Percentiles rank a stretch among this genome's conserved stretches.
phyloP scores from a whole-genome alignment of 208 protist species.

The Trypanosoma boissoni region DNA sequence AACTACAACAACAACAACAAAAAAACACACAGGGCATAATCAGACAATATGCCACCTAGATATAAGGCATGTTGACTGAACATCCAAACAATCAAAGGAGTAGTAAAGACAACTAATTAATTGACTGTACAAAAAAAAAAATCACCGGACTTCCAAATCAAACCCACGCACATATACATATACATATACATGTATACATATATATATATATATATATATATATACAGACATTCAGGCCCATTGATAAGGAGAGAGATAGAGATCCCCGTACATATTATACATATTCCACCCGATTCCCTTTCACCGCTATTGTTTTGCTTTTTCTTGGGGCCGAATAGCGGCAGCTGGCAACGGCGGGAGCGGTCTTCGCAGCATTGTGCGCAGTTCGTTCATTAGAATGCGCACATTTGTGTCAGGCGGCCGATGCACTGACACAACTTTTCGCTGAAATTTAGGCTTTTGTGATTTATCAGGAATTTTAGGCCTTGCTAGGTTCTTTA shows the following conservation, averaged over 20 bases:
- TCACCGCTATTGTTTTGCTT: not conserved
- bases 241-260: not conserved
- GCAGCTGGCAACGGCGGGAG: constrained; percentile 56
- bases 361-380: constrained; percentile 69
- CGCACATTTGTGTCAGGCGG: constrained; percentile 68
- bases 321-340: not conserved
- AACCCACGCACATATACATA: not conserved
- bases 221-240: not conserved
- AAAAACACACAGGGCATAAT: too few relatives aligned
- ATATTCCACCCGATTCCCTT: not conserved
- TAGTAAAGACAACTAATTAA: too few relatives aligned
- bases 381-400: constrained; percentile 73
- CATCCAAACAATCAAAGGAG: too few relatives aligned
- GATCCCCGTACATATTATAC: not conserved
- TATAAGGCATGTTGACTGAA: too few relatives aligned
- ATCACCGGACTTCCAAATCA: not conserved
- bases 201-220: constrained; percentile 11
- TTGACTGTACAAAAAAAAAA: too few relatives aligned
- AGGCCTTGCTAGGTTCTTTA: not conserved
- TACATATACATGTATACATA: not conserved
- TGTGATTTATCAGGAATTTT: not conserved
- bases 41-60: too few relatives aligned
- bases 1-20: too few relatives aligned
- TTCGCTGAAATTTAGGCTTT: not conserved
- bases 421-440: constrained; percentile 29